Conservation (phyloP, 2,329 filamentous ascomycete genomes). For the Ceratocystis smalleyi region DNA sequence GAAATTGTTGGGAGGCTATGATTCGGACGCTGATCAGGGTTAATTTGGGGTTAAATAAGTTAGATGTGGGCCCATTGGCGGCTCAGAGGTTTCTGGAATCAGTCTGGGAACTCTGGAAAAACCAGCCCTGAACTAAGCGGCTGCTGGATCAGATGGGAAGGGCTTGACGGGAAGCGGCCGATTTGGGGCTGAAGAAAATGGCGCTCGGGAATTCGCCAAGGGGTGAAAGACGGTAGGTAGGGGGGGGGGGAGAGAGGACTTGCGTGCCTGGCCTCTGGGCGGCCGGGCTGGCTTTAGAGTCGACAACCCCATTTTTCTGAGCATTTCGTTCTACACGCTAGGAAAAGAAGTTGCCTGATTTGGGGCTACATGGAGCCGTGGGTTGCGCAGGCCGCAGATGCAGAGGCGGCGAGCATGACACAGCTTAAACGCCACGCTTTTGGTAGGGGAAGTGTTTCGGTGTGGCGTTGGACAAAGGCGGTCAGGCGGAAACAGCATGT, state of each 20-base stretch:
- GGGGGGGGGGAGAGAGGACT: too few species aligned
- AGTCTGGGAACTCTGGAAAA: not conserved
- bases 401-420: not conserved
- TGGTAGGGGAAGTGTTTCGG: not conserved
- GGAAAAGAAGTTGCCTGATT: not conserved
- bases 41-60: not conserved
- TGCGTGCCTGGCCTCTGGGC: too few species aligned
- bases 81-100: not conserved
- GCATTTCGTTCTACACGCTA: not conserved
- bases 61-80: not conserved
- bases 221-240: too few species aligned
- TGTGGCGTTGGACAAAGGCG: conserved; percentile 12
- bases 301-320: too few species aligned
- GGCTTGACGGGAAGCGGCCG: not conserved
- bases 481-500: not conserved
- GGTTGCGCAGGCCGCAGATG: not conserved
- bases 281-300: too few species aligned
- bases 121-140: too few species aligned
- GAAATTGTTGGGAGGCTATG: not conserved
- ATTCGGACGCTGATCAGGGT: not conserved
- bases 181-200: not conserved
- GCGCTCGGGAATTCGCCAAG: not conserved
- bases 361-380: not conserved
- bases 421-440: not conserved
- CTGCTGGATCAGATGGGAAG: not conserved